Base-by-base conservation (phyloP, 2,329 filamentous ascomycete genomes). In the Fusarium longipes region DNA sequence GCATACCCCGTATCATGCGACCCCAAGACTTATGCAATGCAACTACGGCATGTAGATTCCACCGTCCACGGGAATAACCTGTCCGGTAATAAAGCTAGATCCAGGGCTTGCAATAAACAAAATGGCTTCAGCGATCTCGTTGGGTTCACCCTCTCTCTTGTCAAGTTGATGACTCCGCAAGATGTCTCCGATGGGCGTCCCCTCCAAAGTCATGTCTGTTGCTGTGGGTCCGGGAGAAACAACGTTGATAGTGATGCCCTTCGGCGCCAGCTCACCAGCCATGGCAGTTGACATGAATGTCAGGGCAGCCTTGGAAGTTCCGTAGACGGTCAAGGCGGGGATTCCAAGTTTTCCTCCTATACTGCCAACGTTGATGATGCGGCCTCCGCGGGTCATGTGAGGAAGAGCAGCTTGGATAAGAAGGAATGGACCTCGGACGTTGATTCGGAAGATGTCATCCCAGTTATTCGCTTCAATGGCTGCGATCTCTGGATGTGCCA, bases 301-400 rank as follows among this genome's bases (percentile, higher is more conserved):
- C n/a, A 60, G 57, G 0, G 78, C 77, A 9, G 76, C 78, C 48
- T 79, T 79, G 0, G 76, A 76, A 3, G 76, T 70, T 0, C 67
- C 75, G 30, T 80, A 80, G 0, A 80, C 73, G 0, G 76, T 73
- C 32, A 76, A 66, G 0, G 60, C 68, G 2, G 74, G 59, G 3
- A 75, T 62, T 2, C 76, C 78, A 4, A 75, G 54, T 2, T 76
- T 68, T 2, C 77, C 76, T n/a, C 65, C 72, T 5, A 72, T 71
- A 0, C 77, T 78, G 2, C 77, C 78, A 5, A 80, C 60, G 25
- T 75, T 72, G n/a, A 80, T 69, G 2, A 80, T 75, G 0, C 78
- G 75, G 0, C 77, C 75, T 5, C 75, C 73, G 2, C 54, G 55
- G 1, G 72, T 57, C 7, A 80, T 63, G 33, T 78, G 61, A 1